phyloP scores from a whole-genome alignment of 352 stramenopile genomes.

The Globisporangium megalacanthum region DNA sequence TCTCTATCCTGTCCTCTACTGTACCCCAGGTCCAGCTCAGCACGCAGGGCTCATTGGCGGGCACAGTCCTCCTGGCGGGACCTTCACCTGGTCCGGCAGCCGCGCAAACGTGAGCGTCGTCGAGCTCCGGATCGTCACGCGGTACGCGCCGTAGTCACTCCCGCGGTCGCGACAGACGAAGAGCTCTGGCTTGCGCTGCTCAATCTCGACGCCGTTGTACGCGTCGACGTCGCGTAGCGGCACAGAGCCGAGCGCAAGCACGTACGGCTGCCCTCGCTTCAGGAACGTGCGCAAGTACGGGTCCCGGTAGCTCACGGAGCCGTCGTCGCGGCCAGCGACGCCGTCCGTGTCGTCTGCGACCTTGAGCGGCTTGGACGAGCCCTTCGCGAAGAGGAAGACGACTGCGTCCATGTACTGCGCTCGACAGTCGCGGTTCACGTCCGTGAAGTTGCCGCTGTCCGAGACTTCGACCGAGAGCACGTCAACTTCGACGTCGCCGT shows the following conservation, averaged over 20 bases:
- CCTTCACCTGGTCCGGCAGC: neutral
- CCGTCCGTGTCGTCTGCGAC: conserved; percentile 32
- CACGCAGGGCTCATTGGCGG: neutral
- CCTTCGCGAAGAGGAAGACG: conserved; percentile 48
- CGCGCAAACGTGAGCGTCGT: neutral
- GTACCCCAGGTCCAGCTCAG: neutral
- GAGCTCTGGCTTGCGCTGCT: conserved; percentile 25
- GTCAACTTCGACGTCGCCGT: conserved; percentile 47
- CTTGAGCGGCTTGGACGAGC: conserved; percentile 22
- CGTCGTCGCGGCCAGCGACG: conserved; percentile 22
- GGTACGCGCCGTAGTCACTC: conserved; percentile 29
- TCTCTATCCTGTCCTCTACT: neutral
- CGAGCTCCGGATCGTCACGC: conserved; percentile 28
- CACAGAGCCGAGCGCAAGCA: conserved; percentile 33
- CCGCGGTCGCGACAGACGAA: conserved; percentile 20
- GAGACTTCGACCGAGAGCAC: conserved; percentile 58
- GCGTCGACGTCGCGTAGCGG: conserved; percentile 20
- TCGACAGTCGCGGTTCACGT: conserved; percentile 63
- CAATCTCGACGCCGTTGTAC: conserved; percentile 18
- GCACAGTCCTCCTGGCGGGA: neutral
- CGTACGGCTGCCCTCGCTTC: conserved; percentile 37
- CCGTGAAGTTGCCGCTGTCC: conserved; percentile 38
- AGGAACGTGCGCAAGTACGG: conserved; percentile 44
- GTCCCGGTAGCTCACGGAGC: conserved; percentile 46
- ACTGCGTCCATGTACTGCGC: conserved; percentile 53